Percentiles rank a stretch among this genome's conserved stretches.
These are phyloP conservation scores for Chromera velia DNA, from an alignment of 73 alveolate species.

Conservation along the genomic window DNA sequence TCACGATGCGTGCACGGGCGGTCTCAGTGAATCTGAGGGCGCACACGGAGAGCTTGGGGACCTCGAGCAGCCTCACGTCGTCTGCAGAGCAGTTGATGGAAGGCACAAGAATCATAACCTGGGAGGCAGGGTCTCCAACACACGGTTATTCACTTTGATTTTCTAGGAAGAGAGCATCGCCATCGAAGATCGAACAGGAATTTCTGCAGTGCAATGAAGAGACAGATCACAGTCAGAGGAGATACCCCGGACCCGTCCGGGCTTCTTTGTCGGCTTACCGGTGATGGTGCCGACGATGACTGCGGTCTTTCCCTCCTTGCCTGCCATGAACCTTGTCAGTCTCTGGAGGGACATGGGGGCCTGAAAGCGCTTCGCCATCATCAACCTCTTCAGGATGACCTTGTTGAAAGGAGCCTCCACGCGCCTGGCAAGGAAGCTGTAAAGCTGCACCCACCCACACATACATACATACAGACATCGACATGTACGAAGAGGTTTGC, in stretches of 20 bases:
- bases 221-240: neutral
- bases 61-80: constrained; percentile 61
- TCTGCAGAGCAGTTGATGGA: neutral
- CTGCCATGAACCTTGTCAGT: constrained; percentile 66
- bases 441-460: constrained; percentile 56
- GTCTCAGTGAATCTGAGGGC: constrained; percentile 89
- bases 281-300: constrained; percentile 90
- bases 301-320: constrained; percentile 67
- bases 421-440: constrained; percentile 89
- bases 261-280: constrained; percentile 52
- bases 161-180: neutral
- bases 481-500: too few species aligned
- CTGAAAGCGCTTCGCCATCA: constrained; percentile 71
- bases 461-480: neutral
- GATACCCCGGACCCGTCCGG: constrained; percentile 10
- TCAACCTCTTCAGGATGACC: constrained; percentile 74
- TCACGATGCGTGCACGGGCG: constrained; percentile 87
- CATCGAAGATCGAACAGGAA: neutral
- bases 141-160: neutral
- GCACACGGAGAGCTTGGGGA: constrained; percentile 80
- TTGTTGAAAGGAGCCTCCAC: constrained; percentile 82
- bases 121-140: neutral
- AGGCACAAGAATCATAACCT: neutral
- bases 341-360: constrained; percentile 80
- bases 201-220: neutral